Percentiles rank a stretch among this genome's conserved stretches.
These are phyloP conservation scores for Penicillium oxalicum DNA, from an alignment of 2,329 filamentous ascomycete genomes.

Conservation along the genomic window DNA sequence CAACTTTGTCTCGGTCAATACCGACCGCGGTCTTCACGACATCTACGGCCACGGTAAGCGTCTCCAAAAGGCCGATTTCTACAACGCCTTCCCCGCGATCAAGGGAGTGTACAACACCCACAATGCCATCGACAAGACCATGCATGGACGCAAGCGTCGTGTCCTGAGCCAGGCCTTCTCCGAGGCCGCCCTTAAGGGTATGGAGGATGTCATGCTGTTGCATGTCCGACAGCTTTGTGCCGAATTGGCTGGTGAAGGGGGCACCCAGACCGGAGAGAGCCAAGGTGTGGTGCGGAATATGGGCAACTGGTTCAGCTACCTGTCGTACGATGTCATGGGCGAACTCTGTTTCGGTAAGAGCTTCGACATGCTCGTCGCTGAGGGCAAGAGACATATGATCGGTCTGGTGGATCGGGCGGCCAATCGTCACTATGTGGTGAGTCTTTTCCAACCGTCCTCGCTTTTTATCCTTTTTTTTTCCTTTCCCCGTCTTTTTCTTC, in stretches of 20 bases:
- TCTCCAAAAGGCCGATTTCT: constrained; percentile 61
- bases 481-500: not conserved
- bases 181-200: constrained; percentile 59
- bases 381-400: constrained; percentile 55
- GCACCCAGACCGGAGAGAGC: constrained; percentile 10
- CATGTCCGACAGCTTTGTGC: constrained; percentile 62
- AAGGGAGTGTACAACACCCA: constrained; percentile 62
- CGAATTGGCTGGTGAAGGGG: constrained; percentile 17
- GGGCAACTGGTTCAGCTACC: constrained; percentile 37
- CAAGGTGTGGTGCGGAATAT: constrained; percentile 30
- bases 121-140: constrained; percentile 61
- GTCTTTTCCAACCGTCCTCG: constrained; percentile 22
- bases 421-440: constrained; percentile 62
- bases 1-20: constrained; percentile 72
- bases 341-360: constrained; percentile 48
- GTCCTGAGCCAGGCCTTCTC: constrained; percentile 68
- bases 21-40: constrained; percentile 50
- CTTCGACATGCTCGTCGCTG: constrained; percentile 45
- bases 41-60: constrained; percentile 39
- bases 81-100: constrained; percentile 66
- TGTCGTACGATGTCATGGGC: constrained; percentile 49
- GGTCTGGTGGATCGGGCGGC: constrained; percentile 62
- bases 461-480: not conserved
- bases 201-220: constrained; percentile 61
- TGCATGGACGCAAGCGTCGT: constrained; percentile 65